phyloP scores from a whole-genome alignment of 305 asterid genomes.

The Fraxinus baroniana region DNA sequence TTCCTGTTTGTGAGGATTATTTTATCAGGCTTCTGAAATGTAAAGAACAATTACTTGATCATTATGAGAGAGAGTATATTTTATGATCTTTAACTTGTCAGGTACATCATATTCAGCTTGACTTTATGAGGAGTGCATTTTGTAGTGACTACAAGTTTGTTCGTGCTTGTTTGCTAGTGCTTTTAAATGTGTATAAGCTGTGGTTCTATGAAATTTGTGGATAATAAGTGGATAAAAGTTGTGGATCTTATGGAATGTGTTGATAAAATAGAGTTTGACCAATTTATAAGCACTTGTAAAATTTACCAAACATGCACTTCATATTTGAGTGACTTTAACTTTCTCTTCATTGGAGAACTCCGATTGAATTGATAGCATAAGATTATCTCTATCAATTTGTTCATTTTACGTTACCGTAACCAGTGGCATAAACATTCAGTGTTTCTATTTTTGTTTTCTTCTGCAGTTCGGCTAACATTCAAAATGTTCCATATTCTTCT shows the following conservation, averaged over 20 bases:
- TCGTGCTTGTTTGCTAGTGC: not conserved
- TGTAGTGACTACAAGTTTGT: not conserved
- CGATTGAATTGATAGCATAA: not conserved
- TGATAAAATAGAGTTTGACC: not conserved
- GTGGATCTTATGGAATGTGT: not conserved
- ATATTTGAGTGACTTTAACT: not conserved
- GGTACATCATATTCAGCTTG: not conserved
- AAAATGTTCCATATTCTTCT: not conserved
- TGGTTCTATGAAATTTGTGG: not conserved
- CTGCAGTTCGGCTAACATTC: not conserved
- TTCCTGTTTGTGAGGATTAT: not conserved
- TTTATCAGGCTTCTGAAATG: not conserved
- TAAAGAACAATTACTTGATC: not conserved
- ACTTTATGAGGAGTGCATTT: not conserved
- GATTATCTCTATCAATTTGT: not conserved
- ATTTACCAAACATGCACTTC: not conserved
- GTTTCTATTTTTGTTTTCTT: conserved; percentile 14
- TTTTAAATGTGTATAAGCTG: not conserved
- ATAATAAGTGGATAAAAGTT: not conserved
- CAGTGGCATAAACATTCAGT: not conserved
- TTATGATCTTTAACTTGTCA: conserved; percentile 4
- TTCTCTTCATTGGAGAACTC: conserved; percentile 9
- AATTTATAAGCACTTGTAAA: not conserved
- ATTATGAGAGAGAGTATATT: not conserved
- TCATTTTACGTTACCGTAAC: not conserved